These are phyloP conservation scores for Ottelia alismoides DNA, from an alignment of 106 monocot genomes.

Conservation along the genomic window DNA sequence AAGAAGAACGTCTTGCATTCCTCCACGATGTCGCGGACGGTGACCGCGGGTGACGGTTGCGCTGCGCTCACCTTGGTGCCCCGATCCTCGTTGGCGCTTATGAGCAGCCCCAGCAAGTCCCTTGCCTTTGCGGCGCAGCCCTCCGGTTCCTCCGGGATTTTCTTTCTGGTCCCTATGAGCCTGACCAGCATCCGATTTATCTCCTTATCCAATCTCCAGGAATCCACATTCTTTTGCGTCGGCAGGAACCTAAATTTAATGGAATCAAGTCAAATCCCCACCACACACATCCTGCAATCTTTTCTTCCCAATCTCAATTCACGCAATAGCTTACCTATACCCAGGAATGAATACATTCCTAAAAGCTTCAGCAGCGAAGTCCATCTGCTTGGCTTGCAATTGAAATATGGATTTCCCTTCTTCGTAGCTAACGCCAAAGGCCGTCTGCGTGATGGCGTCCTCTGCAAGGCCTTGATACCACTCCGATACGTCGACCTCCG, in stretches of 20 bases:
- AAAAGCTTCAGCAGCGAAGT: slow-evolving; percentile 55
- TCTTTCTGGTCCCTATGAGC: slow-evolving; percentile 28
- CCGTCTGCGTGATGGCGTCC: background rate
- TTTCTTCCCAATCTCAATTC: background rate
- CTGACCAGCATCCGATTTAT: slow-evolving; percentile 22
- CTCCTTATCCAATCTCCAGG: slow-evolving; percentile 62
- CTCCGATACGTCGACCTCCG: background rate
- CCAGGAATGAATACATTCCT: slow-evolving; percentile 49
- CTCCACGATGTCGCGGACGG: slow-evolving; percentile 40
- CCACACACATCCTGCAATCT: background rate
- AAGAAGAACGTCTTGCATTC: too few species aligned
- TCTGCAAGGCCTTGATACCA: background rate
- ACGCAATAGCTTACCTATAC: slow-evolving; percentile 39
- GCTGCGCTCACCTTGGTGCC: background rate
- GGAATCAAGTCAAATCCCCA: background rate
- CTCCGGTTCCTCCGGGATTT: slow-evolving; percentile 7
- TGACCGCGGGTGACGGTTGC: slow-evolving; percentile 2
- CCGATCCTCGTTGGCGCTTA: slow-evolving; percentile 14
- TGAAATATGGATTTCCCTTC: slow-evolving; percentile 25
- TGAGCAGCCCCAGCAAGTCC: slow-evolving; percentile 57
- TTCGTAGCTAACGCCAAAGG: slow-evolving; percentile 1
- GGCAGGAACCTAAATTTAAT: slow-evolving; percentile 39
- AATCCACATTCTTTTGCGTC: slow-evolving; percentile 33
- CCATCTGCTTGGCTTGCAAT: slow-evolving; percentile 49
- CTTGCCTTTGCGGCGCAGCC: slow-evolving; percentile 9